Percentiles rank a stretch among this genome's conserved stretches.
phyloP scores from a whole-genome alignment of 352 stramenopile species.

The Pythium sukuiense region DNA sequence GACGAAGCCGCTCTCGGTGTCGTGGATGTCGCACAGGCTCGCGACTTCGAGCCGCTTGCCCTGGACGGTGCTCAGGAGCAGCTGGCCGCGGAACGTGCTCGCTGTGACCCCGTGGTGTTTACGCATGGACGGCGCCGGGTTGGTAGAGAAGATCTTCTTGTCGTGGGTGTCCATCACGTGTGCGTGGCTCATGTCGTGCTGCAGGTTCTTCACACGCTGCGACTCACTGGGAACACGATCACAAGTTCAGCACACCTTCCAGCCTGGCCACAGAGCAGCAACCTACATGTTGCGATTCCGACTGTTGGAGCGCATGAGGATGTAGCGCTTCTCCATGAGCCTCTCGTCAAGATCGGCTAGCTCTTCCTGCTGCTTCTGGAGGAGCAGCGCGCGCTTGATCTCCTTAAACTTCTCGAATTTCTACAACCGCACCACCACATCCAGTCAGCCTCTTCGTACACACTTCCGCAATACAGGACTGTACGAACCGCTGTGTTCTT shows the following conservation, averaged over 20 bases:
- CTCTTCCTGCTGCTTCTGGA: conserved; percentile 58
- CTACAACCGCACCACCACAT: conserved; percentile 14
- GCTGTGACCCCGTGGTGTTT: conserved; percentile 47
- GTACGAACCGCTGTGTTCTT: conserved; percentile 33
- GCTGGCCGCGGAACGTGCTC: conserved; percentile 66
- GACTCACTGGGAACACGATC: conserved; percentile 36
- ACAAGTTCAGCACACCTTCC: neutral
- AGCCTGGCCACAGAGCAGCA: neutral
- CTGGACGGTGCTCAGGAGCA: conserved; percentile 68
- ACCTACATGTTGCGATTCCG: conserved; percentile 54
- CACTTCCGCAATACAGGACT: too few species aligned
- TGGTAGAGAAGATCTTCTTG: conserved; percentile 67
- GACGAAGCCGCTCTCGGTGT: conserved; percentile 46
- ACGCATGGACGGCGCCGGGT: conserved; percentile 35
- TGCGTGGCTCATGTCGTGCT: conserved; percentile 58
- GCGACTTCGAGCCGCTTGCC: conserved; percentile 71
- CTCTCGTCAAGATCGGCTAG: conserved; percentile 63
- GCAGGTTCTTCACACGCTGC: conserved; percentile 72
- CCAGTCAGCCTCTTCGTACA: too few species aligned
- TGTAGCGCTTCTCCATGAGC: conserved; percentile 72
- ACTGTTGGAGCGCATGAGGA: conserved; percentile 57
- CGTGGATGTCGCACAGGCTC: conserved; percentile 66
- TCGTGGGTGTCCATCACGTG: conserved; percentile 60
- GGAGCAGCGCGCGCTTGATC: conserved; percentile 45
- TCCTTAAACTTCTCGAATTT: conserved; percentile 68